Base-by-base conservation (phyloP, 768 basidiomycete genomes). In the Trametes cingulata region DNA sequence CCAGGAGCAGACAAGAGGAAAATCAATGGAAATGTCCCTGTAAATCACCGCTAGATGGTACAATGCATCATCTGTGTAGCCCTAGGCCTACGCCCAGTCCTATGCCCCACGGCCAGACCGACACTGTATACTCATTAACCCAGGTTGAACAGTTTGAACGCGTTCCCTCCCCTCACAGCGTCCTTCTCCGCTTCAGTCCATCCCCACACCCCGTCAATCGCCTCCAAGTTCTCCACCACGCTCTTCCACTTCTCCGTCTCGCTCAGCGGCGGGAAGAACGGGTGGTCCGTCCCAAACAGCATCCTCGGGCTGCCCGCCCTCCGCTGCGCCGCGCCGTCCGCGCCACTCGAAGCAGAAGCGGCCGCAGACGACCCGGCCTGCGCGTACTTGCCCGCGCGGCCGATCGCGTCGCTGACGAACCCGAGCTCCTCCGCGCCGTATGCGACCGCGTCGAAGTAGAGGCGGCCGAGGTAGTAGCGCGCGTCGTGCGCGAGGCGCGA, bases 251-350 rank as follows among this genome's bases (percentile, higher is more conserved):
- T 91, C 60, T 85, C 84, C 43, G 77, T 80, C 47, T 76, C 74
- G 61, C 77, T 74, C 39, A 94, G 79, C 2, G 93, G 93, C 15
- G 93, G 93, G 76, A 95, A 95, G 79, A 94, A 94, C 0, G 91
- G 93, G 71, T 94, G 90, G 69, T 94, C 93, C 29, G 92, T 93
- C 20, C 93, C 93, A 66, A 92, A 94, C 37, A 93, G 68, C 78
- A 91, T 82, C 66, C 81, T 77, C 58, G 76, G 75, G 61, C 83
- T 86, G 35, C 88, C 88, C 50, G 73, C 40, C 60, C 73, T 77
- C 65, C 80, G 71, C 62, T 77, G 75, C 36, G 73, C 67, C 24
- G 58, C 65, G 8, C 67, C 65, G 40, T 60, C 53, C 15, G 55
- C 60, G 35, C 43, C 58, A 54, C 56, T 62, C 33, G 47, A 52